A percentile compares a stretch with the other conserved stretches of the same genome.
phyloP scores from a whole-genome alignment of 2,329 filamentous ascomycete genomes.

The Clarireedia sp. region DNA sequence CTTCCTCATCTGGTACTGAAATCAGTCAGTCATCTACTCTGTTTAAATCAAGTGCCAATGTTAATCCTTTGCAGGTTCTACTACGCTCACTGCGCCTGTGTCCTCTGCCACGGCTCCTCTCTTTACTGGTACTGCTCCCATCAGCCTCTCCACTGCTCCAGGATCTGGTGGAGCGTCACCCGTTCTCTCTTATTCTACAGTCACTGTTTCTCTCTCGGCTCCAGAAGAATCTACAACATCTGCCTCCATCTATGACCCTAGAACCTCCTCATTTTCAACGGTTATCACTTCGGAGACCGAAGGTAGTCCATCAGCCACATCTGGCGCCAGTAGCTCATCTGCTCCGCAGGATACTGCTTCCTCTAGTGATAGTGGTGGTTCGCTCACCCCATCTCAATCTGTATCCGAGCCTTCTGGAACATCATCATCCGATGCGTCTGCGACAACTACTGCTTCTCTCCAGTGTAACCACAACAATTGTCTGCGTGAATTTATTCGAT shows the following conservation, averaged over 20 bases:
- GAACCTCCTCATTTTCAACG: slow-evolving; percentile 1
- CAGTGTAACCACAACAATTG: slow-evolving; percentile 24
- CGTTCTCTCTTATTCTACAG: slow-evolving; percentile 1
- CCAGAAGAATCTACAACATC: slow-evolving; percentile 1
- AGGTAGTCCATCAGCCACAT: neutral
- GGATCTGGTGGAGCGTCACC: slow-evolving; percentile 2
- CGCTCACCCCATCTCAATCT: neutral
- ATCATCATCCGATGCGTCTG: neutral
- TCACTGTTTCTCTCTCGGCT: neutral
- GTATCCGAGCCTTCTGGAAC: slow-evolving; percentile 1
- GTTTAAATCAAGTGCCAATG: neutral
- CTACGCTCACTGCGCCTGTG: neutral
- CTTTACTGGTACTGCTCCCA: slow-evolving; percentile 1
- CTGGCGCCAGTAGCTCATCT: neutral
- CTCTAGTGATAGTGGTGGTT: neutral
- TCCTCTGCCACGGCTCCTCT: neutral
- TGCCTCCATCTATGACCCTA: slow-evolving; percentile 6
- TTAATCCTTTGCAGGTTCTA: slow-evolving; percentile 1
- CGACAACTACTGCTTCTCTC: slow-evolving; percentile 4
- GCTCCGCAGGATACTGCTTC: neutral
- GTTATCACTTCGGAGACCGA: neutral
- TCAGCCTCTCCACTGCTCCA: neutral
- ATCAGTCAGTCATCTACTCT: neutral
- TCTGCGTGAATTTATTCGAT: slow-evolving; percentile 19
- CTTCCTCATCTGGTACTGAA: slow-evolving; percentile 6